Percentiles rank a stretch among this genome's conserved stretches.
Conservation (phyloP, 129 eudicot genomes). For the Flaveria robusta region DNA sequence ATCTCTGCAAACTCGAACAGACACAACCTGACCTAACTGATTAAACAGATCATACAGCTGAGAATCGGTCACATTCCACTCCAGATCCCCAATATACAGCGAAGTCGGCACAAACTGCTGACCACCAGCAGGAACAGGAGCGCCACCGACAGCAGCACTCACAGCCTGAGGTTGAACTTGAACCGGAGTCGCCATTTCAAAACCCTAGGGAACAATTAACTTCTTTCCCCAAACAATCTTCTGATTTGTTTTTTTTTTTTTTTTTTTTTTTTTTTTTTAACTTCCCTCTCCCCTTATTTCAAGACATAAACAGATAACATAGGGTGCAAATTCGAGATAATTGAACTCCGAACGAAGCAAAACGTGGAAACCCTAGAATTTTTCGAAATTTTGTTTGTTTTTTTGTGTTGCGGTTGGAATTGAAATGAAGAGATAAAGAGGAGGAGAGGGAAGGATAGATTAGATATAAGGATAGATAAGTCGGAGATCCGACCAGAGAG, state of each 20-base stretch:
- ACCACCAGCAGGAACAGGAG: conserved; percentile 18
- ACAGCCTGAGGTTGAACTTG: conserved; percentile 38
- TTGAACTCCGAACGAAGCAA: no score
- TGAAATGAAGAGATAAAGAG: conserved; percentile 22
- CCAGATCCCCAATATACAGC: conserved; percentile 75
- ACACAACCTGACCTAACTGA: conserved; percentile 58
- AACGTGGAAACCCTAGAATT: conserved; percentile 19
- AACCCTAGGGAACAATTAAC: conserved; percentile 22
- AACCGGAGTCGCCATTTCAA: conserved; percentile 54
- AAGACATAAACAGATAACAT: background rate
- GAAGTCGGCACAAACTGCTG: conserved; percentile 58
- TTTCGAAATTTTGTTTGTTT: conserved; percentile 19
- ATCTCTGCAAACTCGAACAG: conserved; percentile 75
- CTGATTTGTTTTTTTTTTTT: no score
- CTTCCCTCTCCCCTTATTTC: conserved; percentile 78
- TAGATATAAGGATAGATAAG: conserved; percentile 40
- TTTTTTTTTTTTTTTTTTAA: conserved; percentile 26
- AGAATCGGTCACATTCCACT: conserved; percentile 58
- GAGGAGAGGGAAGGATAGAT: conserved; percentile 64
- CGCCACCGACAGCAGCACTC: conserved; percentile 31
- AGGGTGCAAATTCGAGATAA: no score
- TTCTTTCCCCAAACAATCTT: no score
- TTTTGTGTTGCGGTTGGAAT: conserved; percentile 14
- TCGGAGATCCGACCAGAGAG: conserved; percentile 46
- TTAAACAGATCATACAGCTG: conserved; percentile 67